These are phyloP conservation scores for Botrytis elliptica DNA, from an alignment of 2,329 filamentous ascomycete species.

Conservation along the genomic window DNA sequence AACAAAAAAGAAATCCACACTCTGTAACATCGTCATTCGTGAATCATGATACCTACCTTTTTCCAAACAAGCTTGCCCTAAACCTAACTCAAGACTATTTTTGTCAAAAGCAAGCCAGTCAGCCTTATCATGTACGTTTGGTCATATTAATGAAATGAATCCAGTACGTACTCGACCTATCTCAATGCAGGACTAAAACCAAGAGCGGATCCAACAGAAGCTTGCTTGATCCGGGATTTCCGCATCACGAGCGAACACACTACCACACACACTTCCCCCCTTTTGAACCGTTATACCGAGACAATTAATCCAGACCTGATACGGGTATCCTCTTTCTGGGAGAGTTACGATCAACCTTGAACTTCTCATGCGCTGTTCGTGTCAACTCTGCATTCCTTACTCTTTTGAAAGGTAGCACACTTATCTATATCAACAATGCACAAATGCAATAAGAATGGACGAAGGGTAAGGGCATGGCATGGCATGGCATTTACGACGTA, in stretches of 20 bases:
- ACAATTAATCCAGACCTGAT: neutral
- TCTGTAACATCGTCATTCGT: neutral
- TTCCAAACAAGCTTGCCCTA: neutral
- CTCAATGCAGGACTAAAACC: neutral
- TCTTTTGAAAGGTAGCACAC: neutral
- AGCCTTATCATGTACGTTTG: slow-evolving; percentile 15
- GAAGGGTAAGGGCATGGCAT: neutral
- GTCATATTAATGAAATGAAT: neutral
- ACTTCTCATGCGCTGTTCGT: slow-evolving; percentile 7
- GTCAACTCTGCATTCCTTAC: neutral
- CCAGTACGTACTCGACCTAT: neutral
- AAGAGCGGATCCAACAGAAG: slow-evolving; percentile 2
- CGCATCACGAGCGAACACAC: neutral
- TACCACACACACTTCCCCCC: neutral
- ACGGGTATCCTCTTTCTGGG: neutral
- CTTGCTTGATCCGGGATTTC: neutral
- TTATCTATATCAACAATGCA: neutral
- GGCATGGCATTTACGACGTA: neutral
- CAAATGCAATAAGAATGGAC: neutral
- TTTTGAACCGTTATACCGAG: neutral
- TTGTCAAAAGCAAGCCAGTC: neutral
- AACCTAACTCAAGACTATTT: neutral
- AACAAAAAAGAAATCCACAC: neutral
- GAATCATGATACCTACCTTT: neutral
- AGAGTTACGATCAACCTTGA: neutral